Evolutionary conservation across 2,329 filamentous ascomycete genomes (phyloP).

Genomic region (Aureobasidium vineae): DNA sequence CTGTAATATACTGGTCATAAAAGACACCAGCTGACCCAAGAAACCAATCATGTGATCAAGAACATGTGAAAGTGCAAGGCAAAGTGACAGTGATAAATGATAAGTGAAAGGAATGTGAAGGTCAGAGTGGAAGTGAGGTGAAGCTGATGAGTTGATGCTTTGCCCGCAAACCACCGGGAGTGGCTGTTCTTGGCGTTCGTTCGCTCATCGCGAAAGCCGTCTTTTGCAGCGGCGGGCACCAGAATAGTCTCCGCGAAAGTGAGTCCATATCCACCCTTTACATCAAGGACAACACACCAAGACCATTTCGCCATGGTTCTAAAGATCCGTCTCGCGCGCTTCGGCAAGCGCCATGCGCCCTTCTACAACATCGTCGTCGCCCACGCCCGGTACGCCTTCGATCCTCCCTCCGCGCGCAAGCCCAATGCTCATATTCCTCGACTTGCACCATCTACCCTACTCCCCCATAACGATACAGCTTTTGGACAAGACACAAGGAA

Average conservation of each 20-base stretch:
- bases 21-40: not conserved
- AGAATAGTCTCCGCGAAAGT: not conserved
- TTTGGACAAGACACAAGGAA: not conserved
- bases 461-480: no score
- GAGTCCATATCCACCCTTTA: not conserved
- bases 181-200: constrained; percentile 1
- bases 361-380: constrained; percentile 98
- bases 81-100: not conserved
- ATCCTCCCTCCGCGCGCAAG: constrained; percentile 2
- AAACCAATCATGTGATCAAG: not conserved
- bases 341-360: constrained; percentile 82
- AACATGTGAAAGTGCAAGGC: not conserved
- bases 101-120: not conserved
- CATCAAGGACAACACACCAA: not conserved
- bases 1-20: not conserved
- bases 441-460: not conserved
- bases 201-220: not conserved
- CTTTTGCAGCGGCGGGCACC: constrained; percentile 5
- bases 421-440: not conserved
- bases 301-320: constrained; percentile 66
- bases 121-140: not conserved
- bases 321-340: constrained; percentile 89
- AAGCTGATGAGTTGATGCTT: not conserved
- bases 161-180: not conserved
- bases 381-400: constrained; percentile 70